phyloP scores from a whole-genome alignment of 2,329 filamentous ascomycete species.

The Domatiomyces globalis region DNA sequence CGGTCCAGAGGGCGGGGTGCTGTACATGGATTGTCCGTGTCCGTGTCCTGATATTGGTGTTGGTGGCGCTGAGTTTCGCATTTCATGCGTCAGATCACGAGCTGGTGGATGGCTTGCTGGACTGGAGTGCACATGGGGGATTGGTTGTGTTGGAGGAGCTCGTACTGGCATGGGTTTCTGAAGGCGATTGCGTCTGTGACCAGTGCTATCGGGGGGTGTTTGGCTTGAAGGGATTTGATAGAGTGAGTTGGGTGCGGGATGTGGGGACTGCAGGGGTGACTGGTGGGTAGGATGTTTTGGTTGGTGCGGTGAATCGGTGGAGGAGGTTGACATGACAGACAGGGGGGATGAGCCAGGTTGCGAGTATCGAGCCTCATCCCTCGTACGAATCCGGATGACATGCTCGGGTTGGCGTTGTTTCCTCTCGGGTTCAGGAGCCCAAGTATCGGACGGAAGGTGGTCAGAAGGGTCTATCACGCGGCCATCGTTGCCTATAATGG shows the following conservation, averaged over 20 bases:
- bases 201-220: neutral
- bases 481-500: slow-evolving; percentile 50
- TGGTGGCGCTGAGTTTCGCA: neutral
- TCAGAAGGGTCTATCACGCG: slow-evolving; percentile 53
- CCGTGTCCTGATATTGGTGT: neutral
- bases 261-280: slow-evolving; percentile 8
- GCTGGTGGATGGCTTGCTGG: slow-evolving; percentile 5
- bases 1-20: slow-evolving; percentile 6
- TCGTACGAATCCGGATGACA: slow-evolving; percentile 32
- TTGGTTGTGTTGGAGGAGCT: slow-evolving; percentile 16
- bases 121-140: slow-evolving; percentile 13
- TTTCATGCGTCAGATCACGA: neutral
- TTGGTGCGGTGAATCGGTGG: slow-evolving; percentile 20
- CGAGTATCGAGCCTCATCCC: slow-evolving; percentile 14
- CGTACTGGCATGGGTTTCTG: slow-evolving; percentile 14
- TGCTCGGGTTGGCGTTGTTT: slow-evolving; percentile 39
- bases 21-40: neutral
- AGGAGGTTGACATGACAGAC: slow-evolving; percentile 17
- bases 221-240: slow-evolving; percentile 8
- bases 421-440: slow-evolving; percentile 51
- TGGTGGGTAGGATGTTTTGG: neutral
- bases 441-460: slow-evolving; percentile 49
- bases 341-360: slow-evolving; percentile 13
- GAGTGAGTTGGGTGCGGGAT: slow-evolving; percentile 16
- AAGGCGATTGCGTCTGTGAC: slow-evolving; percentile 18